A percentile compares a stretch with the other conserved stretches of the same genome.
Conservation (phyloP, 768 basidiomycete genomes). For the Leucocoprinus birnbaumii region DNA sequence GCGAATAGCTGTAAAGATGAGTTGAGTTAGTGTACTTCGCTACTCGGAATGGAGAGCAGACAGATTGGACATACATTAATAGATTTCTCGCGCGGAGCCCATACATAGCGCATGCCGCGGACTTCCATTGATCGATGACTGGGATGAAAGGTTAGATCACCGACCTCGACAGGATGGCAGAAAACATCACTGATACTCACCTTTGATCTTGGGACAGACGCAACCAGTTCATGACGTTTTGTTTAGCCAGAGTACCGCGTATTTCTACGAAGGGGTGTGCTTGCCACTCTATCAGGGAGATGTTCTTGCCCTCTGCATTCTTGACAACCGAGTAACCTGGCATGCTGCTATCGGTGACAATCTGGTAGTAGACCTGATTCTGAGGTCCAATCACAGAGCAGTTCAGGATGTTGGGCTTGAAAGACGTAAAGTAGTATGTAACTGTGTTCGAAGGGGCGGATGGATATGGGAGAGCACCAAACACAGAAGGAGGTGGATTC, state of each 20-base stretch:
- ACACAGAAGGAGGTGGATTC: conserved; percentile 46
- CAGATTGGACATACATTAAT: conserved; percentile 52
- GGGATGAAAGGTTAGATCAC: conserved; percentile 9
- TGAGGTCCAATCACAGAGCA: conserved; percentile 51
- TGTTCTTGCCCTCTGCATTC: conserved; percentile 39
- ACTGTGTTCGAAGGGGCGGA: conserved; percentile 27
- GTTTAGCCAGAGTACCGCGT: conserved; percentile 46
- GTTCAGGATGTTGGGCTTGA: conserved; percentile 52
- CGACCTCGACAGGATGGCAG: neutral
- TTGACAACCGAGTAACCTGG: conserved; percentile 55
- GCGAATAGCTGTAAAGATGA: conserved; percentile 41
- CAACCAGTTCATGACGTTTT: conserved; percentile 52
- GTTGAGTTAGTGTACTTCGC: neutral
- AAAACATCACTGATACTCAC: conserved; percentile 17
- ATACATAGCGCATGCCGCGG: conserved; percentile 46
- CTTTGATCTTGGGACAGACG: conserved; percentile 44
- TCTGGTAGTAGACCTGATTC: conserved; percentile 41
- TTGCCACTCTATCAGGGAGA: conserved; percentile 62
- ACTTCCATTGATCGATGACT: conserved; percentile 52
- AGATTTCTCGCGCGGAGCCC: conserved; percentile 51
- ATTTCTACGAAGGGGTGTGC: conserved; percentile 48
- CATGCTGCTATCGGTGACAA: conserved; percentile 47
- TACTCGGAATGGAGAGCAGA: neutral
- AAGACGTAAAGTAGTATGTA: conserved; percentile 47
- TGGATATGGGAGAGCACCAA: conserved; percentile 62